Evolutionary conservation across 306 rosid genomes (phyloP).

Genomic region (Medicago arabica): DNA sequence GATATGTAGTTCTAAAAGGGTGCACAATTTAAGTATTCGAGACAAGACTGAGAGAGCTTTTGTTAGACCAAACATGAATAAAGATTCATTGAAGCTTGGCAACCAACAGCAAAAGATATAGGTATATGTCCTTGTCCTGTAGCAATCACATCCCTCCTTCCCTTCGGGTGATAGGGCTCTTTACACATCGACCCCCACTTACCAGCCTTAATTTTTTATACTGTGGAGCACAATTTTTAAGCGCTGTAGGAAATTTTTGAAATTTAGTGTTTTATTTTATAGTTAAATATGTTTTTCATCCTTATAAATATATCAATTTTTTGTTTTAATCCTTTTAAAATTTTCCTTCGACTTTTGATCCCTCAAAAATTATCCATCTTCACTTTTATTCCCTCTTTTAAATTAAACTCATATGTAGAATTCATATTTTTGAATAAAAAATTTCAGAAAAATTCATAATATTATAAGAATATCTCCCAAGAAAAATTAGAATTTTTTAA

Average conservation of each 20-base stretch:
- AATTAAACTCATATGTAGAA: no score
- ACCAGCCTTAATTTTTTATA: slow-evolving; percentile 1
- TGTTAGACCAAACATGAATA: slow-evolving; percentile 29
- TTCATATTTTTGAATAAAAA: no score
- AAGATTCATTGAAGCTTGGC: slow-evolving; percentile 23
- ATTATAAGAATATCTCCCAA: no score
- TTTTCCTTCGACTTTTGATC: no score
- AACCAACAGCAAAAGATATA: slow-evolving; percentile 25
- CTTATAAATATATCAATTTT: no score
- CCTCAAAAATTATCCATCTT: no score
- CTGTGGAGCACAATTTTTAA: neutral
- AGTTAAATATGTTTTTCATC: no score
- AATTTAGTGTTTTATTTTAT: neutral
- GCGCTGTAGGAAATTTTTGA: slow-evolving; percentile 4
- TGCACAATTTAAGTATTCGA: slow-evolving; percentile 35
- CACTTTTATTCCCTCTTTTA: no score
- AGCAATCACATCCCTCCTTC: slow-evolving; percentile 42
- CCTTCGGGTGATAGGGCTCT: slow-evolving; percentile 18
- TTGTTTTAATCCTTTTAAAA: no score
- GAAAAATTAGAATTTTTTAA: no score
- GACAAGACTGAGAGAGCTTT: slow-evolving; percentile 15
- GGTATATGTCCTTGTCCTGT: slow-evolving; percentile 56
- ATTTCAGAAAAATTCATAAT: no score
- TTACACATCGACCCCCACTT: slow-evolving; percentile 52
- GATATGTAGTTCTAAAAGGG: slow-evolving; percentile 16